Conservation (phyloP, 768 basidiomycete genomes). For the Leccinum ochraceum region DNA sequence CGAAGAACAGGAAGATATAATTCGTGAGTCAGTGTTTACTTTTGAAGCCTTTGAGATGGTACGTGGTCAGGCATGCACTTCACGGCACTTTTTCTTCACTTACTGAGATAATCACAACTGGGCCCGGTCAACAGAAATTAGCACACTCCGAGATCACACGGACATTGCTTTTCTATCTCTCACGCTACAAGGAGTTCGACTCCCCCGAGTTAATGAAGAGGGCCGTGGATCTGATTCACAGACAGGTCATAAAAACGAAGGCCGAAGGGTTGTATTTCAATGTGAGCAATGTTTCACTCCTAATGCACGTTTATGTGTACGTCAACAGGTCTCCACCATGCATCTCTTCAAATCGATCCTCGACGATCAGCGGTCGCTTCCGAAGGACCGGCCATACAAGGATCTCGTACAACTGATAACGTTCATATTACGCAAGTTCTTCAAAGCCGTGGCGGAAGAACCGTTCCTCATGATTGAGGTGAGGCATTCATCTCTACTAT, state of each 20-base stretch:
- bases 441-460: slow-evolving; percentile 85
- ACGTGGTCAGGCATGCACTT: slow-evolving; percentile 29
- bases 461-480: slow-evolving; percentile 91
- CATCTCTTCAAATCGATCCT: slow-evolving; percentile 87
- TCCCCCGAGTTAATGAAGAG: slow-evolving; percentile 83
- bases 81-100: slow-evolving; percentile 15
- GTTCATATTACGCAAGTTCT: slow-evolving; percentile 89
- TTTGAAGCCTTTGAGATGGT: slow-evolving; percentile 93
- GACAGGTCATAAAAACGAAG: slow-evolving; percentile 88
- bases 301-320: slow-evolving; percentile 18
- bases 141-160: slow-evolving; percentile 83
- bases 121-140: slow-evolving; percentile 65
- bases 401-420: slow-evolving; percentile 85
- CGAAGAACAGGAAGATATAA: slow-evolving; percentile 60
- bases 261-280: slow-evolving; percentile 97
- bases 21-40: slow-evolving; percentile 86
- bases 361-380: slow-evolving; percentile 75
- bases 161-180: slow-evolving; percentile 81
- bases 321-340: slow-evolving; percentile 79
- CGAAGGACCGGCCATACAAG: slow-evolving; percentile 74
- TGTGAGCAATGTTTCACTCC: slow-evolving; percentile 43
- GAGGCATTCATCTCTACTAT: slow-evolving; percentile 34
- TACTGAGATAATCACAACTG: slow-evolving; percentile 22
- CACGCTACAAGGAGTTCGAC: slow-evolving; percentile 80
- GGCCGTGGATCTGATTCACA: slow-evolving; percentile 85